phyloP scores from a whole-genome alignment of 2,329 filamentous ascomycete genomes.

The Aschersonia sp. region DNA sequence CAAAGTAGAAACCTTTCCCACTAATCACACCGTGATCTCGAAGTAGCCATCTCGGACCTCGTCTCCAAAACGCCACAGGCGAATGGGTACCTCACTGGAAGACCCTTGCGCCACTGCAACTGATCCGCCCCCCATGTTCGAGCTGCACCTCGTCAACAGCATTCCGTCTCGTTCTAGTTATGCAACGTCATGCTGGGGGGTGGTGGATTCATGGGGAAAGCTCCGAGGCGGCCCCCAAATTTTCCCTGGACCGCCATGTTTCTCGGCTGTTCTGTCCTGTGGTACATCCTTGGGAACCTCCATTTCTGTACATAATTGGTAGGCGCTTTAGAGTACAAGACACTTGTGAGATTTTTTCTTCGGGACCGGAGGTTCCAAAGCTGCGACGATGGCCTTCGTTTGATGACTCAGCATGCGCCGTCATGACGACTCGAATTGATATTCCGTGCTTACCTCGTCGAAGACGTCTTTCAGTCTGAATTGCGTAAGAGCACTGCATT shows the following conservation, averaged over 20 bases:
- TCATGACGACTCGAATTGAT: background rate
- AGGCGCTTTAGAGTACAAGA: slow-evolving; percentile 42
- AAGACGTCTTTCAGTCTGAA: slow-evolving; percentile 99
- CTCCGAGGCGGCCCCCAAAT: background rate
- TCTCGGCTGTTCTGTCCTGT: no score
- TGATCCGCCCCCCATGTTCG: slow-evolving; percentile 1
- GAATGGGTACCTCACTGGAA: background rate
- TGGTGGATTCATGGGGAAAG: background rate
- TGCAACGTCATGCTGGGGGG: slow-evolving; percentile 1
- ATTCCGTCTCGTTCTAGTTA: slow-evolving; percentile 3
- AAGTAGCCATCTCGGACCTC: background rate
- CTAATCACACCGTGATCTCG: background rate
- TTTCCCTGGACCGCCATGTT: background rate
- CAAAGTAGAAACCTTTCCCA: background rate
- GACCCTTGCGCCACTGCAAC: background rate
- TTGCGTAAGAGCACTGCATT: slow-evolving; percentile 95
- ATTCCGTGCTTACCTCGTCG: slow-evolving; percentile 60
- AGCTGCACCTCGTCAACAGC: slow-evolving; percentile 3
- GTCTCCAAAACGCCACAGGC: background rate
- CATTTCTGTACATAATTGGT: background rate
- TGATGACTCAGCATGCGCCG: background rate
- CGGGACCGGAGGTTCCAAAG: slow-evolving; percentile 71
- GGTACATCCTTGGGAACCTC: background rate
- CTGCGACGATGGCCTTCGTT: slow-evolving; percentile 78
- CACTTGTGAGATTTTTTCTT: slow-evolving; percentile 67